Base-by-base conservation (phyloP, 2,329 filamentous ascomycete species). In the Trichoderma guizhouense region DNA sequence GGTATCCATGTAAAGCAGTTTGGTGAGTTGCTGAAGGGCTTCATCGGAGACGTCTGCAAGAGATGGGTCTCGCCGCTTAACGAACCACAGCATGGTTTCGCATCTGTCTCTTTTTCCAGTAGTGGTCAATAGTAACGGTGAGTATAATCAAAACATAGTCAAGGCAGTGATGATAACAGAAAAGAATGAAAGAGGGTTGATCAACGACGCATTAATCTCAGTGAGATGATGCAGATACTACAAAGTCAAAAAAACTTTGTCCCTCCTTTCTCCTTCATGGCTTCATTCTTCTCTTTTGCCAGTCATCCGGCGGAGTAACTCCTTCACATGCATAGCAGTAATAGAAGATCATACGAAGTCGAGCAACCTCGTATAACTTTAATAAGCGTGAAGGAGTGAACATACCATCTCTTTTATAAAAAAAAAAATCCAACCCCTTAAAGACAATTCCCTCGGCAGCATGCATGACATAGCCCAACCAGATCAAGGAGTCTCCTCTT, bases 1-100 rank as follows among this genome's bases (percentile, higher is more conserved):
- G 53, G 76, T 76, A 61, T 80, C 79, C 39, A 84, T 81, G 71
- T 77, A 79, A 18, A 86, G 79, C 7, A 85, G 65, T 4, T 73
- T 72, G 1, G 82, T 81, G 24, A 85, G 77, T 51, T 77, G 75
- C 36, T 74, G 68, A 53, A 84, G 75, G 9, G 78, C 76, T 14
- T 30, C n/a, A 12, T 72, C 43, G 7, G 76, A 72, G 11, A 81
- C 65, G 21, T 77, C 75, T 36, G 69, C 47, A 18, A 75, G 72
- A 28, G 47, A 34, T 66, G 72, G 69, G 66, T 74, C 73, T 51
- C 66, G 73, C 66, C 60, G 65, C 63, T 68, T 64, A 47, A 73
- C 67, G 36, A 51, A 67, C 72, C 73, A 71, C 61, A 75, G 76
- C 70, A 75, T 76, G 72, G n/a, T 51, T 57, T 12, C 26, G 24